phyloP scores from a whole-genome alignment of 1,284 basidiomycete genomes.

The Tilletia indica region DNA sequence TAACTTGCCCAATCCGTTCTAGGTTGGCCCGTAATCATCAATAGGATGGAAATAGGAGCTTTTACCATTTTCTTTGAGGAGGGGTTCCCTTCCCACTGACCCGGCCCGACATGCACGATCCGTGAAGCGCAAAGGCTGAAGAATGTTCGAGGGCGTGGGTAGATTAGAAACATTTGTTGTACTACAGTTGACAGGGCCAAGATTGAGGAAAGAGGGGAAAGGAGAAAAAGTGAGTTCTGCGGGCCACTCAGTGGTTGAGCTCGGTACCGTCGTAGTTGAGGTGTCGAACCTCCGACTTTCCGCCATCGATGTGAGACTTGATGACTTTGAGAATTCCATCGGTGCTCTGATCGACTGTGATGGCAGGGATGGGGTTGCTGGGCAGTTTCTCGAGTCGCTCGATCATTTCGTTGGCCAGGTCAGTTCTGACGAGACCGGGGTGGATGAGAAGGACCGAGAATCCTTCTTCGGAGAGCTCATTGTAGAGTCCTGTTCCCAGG shows the following conservation, averaged over 20 bases:
- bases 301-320: background rate
- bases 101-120: too few relatives aligned
- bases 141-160: too few relatives aligned
- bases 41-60: too few relatives aligned
- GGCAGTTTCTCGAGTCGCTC: background rate
- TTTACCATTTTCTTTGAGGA: too few relatives aligned
- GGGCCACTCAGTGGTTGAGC: background rate
- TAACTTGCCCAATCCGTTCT: too few relatives aligned
- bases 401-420: conserved; percentile 4
- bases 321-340: conserved; percentile 18
- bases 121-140: too few relatives aligned
- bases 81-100: too few relatives aligned
- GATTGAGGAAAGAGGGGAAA: too few relatives aligned
- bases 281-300: conserved; percentile 16
- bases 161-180: too few relatives aligned
- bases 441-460: conserved; percentile 24
- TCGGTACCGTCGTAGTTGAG: conserved; percentile 12
- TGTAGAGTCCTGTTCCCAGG: conserved; percentile 14
- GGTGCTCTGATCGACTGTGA: conserved; percentile 13
- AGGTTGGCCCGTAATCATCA: too few relatives aligned
- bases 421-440: conserved; percentile 23
- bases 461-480: conserved; percentile 22
- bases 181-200: too few relatives aligned
- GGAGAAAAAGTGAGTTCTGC: too few relatives aligned
- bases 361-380: background rate